Evolutionary conservation across 192 early-diverging fungal genomes (phyloP).

Genomic region (Coemansia sp.): DNA sequence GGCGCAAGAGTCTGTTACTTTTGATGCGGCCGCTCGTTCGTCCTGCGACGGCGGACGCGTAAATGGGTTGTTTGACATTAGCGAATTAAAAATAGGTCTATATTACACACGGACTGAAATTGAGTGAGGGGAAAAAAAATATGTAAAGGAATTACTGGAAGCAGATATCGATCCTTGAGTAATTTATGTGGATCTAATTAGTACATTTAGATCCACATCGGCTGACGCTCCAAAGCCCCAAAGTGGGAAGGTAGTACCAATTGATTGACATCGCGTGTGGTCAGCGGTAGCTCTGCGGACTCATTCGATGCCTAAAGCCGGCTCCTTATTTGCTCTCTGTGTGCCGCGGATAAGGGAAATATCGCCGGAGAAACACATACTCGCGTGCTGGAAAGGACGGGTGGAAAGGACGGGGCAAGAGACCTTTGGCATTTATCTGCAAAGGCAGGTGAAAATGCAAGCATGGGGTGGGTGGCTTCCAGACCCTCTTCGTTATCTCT

Average conservation of each 20-base stretch:
- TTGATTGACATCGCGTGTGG: slow-evolving; percentile 1
- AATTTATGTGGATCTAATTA: not conserved
- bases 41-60: slow-evolving; percentile 33
- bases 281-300: not conserved
- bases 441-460: not conserved
- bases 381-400: not conserved
- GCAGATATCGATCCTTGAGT: not conserved
- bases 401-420: not conserved
- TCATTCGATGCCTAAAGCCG: not conserved
- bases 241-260: not conserved
- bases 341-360: not conserved
- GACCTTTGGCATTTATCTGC: not conserved
- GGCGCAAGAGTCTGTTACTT: slow-evolving; percentile 69
- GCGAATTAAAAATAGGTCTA: not conserved
- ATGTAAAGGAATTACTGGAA: not conserved
- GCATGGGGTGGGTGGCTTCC: not conserved
- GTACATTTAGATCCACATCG: not conserved
- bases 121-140: not conserved
- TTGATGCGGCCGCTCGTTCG: slow-evolving; percentile 37
- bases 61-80: slow-evolving; percentile 41
- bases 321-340: not conserved
- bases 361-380: not conserved
- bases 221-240: not conserved
- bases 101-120: not conserved
- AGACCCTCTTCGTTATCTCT: not conserved